Percentiles rank a stretch among this genome's conserved stretches.
These are phyloP conservation scores for Collybiopsis luxurians DNA, from an alignment of 768 basidiomycete genomes.

Conservation along the genomic window DNA sequence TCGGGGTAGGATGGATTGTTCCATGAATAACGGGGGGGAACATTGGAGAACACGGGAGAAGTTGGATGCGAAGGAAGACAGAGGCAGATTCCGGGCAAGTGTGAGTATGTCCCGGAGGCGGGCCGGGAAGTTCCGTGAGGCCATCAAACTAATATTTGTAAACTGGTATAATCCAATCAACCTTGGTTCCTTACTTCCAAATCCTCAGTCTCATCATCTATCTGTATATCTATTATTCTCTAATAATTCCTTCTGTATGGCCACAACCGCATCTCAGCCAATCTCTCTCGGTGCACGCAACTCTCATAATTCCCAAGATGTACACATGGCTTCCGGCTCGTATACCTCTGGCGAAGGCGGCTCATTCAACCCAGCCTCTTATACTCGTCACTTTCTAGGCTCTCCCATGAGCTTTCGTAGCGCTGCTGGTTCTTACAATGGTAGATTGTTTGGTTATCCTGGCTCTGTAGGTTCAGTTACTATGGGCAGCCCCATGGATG, in stretches of 20 bases:
- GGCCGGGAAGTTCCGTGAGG: neutral
- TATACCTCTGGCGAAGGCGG: conserved; percentile 41
- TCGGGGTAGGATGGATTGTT: neutral
- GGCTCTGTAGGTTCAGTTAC: conserved; percentile 44
- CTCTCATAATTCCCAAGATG: conserved; percentile 14
- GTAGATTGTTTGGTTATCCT: conserved; percentile 1
- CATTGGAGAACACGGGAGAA: neutral
- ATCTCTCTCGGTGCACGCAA: conserved; percentile 33
- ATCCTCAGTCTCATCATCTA: neutral
- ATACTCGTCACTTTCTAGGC: conserved; percentile 65
- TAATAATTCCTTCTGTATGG: conserved; percentile 1
- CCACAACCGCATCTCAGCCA: conserved; percentile 30
- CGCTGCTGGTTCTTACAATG: conserved; percentile 44
- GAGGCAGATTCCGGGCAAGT: too few relatives aligned
- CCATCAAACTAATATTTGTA: neutral
- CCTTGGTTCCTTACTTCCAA: conserved; percentile 1
- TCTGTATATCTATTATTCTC: conserved; percentile 6
- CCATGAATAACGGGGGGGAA: neutral
- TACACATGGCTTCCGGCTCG: conserved; percentile 44
- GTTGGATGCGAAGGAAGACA: neutral
- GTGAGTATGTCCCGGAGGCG: neutral
- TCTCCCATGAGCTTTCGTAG: conserved; percentile 74
- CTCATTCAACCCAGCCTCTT: conserved; percentile 64
- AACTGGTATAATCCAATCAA: conserved; percentile 1
- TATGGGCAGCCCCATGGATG: conserved; percentile 60